A percentile compares a stretch with the other conserved stretches of the same genome.
Evolutionary conservation across 177 flowering plant species (phyloP).

Genomic region (Telopea speciosissima): DNA sequence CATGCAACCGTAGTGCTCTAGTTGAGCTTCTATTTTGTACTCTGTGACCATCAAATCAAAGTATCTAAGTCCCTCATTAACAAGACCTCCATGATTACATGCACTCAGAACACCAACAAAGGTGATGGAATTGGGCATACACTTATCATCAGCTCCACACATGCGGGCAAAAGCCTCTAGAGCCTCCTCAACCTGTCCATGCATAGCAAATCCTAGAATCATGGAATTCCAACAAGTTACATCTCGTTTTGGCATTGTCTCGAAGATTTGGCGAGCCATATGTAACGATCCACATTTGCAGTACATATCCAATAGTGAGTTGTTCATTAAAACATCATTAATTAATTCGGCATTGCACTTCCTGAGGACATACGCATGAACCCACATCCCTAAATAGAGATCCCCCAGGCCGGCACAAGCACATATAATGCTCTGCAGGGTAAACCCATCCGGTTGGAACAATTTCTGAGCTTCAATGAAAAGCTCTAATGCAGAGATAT

Average conservation of each 20-base stretch:
- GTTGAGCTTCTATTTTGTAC: constrained; percentile 47
- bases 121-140: constrained; percentile 56
- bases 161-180: constrained; percentile 38
- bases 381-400: constrained; percentile 66
- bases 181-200: constrained; percentile 50
- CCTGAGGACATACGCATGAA: constrained; percentile 54
- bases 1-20: constrained; percentile 81
- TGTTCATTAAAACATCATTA: constrained; percentile 43
- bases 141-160: constrained; percentile 30
- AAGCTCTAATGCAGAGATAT: constrained; percentile 37
- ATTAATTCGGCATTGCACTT: constrained; percentile 18
- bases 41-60: constrained; percentile 49
- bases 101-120: constrained; percentile 71
- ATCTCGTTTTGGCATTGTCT: constrained; percentile 46
- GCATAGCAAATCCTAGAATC: constrained; percentile 67
- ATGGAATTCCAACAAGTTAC: constrained; percentile 69
- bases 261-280: constrained; percentile 56
- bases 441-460: constrained; percentile 59
- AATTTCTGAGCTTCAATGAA: constrained; percentile 41
- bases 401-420: constrained; percentile 67
- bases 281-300: constrained; percentile 63
- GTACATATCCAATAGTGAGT: constrained; percentile 71
- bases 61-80: constrained; percentile 43
- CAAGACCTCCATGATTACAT: constrained; percentile 65
- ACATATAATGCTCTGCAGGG: constrained; percentile 52